These are phyloP conservation scores for Xerophyta viscosa DNA, from an alignment of 106 monocot genomes.

Conservation along the genomic window DNA sequence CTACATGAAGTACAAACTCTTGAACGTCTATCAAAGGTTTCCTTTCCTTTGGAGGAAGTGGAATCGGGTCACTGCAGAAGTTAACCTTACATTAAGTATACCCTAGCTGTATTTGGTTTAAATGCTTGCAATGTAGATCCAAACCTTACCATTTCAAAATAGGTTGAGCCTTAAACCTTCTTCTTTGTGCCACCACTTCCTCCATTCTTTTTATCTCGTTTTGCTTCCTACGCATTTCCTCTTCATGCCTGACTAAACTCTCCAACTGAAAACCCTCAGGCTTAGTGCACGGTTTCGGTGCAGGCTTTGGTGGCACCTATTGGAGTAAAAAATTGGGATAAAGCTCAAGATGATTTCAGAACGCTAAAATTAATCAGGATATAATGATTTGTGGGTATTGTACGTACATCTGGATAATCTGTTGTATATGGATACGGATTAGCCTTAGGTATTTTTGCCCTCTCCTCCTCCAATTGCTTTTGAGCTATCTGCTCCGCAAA, in stretches of 20 bases:
- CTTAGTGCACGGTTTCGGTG: slow-evolving; percentile 67
- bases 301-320: slow-evolving; percentile 91
- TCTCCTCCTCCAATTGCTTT: slow-evolving; percentile 74
- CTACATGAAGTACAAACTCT: slow-evolving; percentile 64
- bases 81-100: neutral
- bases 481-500: slow-evolving; percentile 33
- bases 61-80: slow-evolving; percentile 62
- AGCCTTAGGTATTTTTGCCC: slow-evolving; percentile 57
- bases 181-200: slow-evolving; percentile 59
- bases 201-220: slow-evolving; percentile 61
- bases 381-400: no score
- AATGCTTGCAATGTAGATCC: no score
- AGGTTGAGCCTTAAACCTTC: slow-evolving; percentile 73
- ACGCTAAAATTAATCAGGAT: no score
- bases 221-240: slow-evolving; percentile 47
- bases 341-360: neutral
- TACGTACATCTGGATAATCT: slow-evolving; percentile 85
- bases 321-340: neutral
- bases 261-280: slow-evolving; percentile 78
- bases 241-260: slow-evolving; percentile 73
- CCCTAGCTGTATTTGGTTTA: no score
- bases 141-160: slow-evolving; percentile 36
- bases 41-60: slow-evolving; percentile 69
- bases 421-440: slow-evolving; percentile 87
- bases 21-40: slow-evolving; percentile 88